Evolutionary conservation across 257 asterid genomes (phyloP).

Genomic region (Coffea canephora): DNA sequence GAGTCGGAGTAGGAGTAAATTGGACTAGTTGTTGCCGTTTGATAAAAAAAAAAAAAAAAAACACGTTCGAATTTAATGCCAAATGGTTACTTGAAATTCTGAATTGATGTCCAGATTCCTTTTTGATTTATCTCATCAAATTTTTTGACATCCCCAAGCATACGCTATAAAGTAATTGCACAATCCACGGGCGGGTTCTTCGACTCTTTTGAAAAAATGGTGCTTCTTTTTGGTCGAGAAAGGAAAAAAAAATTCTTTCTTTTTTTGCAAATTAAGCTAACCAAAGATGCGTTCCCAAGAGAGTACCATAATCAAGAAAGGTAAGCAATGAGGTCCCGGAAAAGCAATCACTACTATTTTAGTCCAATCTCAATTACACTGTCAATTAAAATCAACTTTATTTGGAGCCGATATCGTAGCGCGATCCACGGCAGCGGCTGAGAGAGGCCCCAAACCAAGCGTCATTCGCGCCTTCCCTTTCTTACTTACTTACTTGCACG

Average conservation of each 20-base stretch:
- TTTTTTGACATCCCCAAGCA: slow-evolving; percentile 6
- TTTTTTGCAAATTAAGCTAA: not conserved
- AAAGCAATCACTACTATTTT: too few relatives aligned
- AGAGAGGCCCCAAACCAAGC: not conserved
- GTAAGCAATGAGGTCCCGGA: not conserved
- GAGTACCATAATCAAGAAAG: not conserved
- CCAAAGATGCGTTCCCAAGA: slow-evolving; percentile 19
- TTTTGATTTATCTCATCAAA: too few relatives aligned
- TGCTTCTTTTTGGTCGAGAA: slow-evolving; percentile 4
- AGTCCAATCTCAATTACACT: too few relatives aligned
- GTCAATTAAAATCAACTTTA: not conserved
- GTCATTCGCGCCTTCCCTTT: slow-evolving; percentile 31
- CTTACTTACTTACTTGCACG: not conserved
- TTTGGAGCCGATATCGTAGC: slow-evolving; percentile 44
- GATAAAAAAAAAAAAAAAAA: too few relatives aligned
- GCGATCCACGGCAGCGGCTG: slow-evolving; percentile 31
- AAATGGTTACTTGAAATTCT: too few relatives aligned
- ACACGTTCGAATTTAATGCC: too few relatives aligned
- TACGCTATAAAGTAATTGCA: not conserved
- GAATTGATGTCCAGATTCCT: too few relatives aligned
- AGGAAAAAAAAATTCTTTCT: not conserved
- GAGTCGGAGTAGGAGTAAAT: too few relatives aligned
- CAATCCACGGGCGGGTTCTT: not conserved
- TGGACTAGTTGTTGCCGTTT: too few relatives aligned
- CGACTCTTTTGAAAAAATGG: not conserved